Evolutionary conservation across 2,329 filamentous ascomycete species (phyloP).

Genomic region (Pseudogymnoascus sp.): DNA sequence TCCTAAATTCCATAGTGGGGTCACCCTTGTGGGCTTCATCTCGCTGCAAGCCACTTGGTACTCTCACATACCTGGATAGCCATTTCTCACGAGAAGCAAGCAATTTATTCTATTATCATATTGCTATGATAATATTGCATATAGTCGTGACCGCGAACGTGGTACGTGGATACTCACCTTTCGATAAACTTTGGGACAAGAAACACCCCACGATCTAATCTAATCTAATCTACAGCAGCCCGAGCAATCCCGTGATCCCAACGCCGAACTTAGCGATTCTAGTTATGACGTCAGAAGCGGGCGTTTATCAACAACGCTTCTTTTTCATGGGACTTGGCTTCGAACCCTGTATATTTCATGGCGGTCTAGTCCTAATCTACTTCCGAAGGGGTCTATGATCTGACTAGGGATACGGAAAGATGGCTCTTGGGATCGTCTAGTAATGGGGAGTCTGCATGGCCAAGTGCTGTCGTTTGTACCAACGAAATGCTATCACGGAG

Average conservation of each 20-base stretch:
- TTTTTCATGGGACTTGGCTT: not conserved
- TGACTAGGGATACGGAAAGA: not conserved
- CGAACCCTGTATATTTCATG: not conserved
- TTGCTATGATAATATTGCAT: not conserved
- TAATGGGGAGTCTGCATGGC: not conserved
- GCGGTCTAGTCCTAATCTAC: not conserved
- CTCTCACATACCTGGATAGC: constrained; percentile 1
- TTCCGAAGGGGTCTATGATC: not conserved
- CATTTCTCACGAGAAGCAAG: not conserved
- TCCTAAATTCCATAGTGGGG: not conserved
- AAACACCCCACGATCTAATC: constrained; percentile 2
- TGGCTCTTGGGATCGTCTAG: not conserved
- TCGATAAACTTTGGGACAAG: constrained; percentile 1
- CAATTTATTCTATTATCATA: not conserved
- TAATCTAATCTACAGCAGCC: not conserved
- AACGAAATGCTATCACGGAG: not conserved
- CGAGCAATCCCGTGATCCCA: not conserved
- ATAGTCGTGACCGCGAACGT: not conserved
- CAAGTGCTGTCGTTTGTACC: not conserved
- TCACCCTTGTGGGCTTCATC: not conserved
- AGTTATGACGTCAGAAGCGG: not conserved
- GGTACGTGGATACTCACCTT: constrained; percentile 2
- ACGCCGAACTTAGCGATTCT: not conserved
- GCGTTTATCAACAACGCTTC: not conserved
- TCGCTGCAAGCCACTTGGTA: not conserved